Conservation (phyloP, 306 rosid genomes). For the Cucurbita ficifolia region DNA sequence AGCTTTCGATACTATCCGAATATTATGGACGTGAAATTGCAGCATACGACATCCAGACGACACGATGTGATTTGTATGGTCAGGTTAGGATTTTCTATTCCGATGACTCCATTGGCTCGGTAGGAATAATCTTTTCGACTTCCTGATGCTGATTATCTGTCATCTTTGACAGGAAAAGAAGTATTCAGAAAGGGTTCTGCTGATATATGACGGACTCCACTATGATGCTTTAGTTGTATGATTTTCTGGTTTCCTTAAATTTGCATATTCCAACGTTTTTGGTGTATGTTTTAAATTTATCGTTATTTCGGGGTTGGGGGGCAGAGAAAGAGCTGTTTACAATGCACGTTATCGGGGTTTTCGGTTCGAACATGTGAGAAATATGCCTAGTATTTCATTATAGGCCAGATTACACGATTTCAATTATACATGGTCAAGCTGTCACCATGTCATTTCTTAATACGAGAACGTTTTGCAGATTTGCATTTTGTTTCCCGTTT, state of each 20-base stretch:
- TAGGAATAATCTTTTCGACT: conserved; percentile 4
- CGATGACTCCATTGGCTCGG: neutral
- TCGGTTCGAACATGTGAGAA: neutral
- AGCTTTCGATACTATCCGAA: conserved; percentile 80
- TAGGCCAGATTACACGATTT: neutral
- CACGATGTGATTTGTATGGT: conserved; percentile 88
- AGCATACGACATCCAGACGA: conserved; percentile 86
- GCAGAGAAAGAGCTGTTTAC: neutral
- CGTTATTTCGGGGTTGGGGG: neutral
- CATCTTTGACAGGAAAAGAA: conserved; percentile 42
- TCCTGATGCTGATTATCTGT: conserved; percentile 12
- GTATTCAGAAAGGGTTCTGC: conserved; percentile 73
- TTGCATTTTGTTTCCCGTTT: neutral
- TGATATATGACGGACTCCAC: conserved; percentile 89
- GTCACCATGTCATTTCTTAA: neutral
- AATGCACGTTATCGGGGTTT: neutral
- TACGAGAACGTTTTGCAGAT: neutral
- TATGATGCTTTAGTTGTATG: conserved; percentile 92
- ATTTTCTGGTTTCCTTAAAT: neutral
- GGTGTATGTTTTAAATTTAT: neutral
- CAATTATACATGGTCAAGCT: neutral
- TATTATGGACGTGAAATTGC: conserved; percentile 86
- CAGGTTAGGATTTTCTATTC: conserved; percentile 43
- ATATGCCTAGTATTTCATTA: neutral
- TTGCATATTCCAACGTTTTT: neutral